These are phyloP conservation scores for Solanum sitiens DNA, from an alignment of 257 asterid genomes.

Conservation along the genomic window DNA sequence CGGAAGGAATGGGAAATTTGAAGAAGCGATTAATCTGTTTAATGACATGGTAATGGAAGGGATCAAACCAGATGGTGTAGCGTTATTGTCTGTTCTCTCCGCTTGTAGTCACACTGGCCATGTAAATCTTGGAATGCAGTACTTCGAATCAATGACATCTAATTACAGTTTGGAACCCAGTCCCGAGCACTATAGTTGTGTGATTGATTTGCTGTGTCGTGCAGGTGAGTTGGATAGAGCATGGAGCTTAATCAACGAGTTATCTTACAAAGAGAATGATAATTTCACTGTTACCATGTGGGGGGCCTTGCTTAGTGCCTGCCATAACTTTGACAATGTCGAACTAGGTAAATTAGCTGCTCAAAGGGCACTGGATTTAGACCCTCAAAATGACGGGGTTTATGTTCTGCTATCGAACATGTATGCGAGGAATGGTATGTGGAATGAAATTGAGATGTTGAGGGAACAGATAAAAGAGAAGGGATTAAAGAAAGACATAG, in stretches of 20 bases:
- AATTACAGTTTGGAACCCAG: slow-evolving; percentile 38
- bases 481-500: slow-evolving; percentile 67
- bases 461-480: slow-evolving; percentile 47
- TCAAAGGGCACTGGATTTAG: slow-evolving; percentile 57
- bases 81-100: slow-evolving; percentile 63
- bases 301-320: slow-evolving; percentile 78
- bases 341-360: slow-evolving; percentile 65
- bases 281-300: slow-evolving; percentile 43
- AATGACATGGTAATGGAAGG: slow-evolving; percentile 53
- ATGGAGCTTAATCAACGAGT: slow-evolving; percentile 32
- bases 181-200: slow-evolving; percentile 75
- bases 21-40: slow-evolving; percentile 43
- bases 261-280: slow-evolving; percentile 19
- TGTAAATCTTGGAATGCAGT: slow-evolving; percentile 60
- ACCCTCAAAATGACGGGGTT: slow-evolving; percentile 62
- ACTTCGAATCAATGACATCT: slow-evolving; percentile 50
- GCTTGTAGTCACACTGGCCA: slow-evolving; percentile 89
- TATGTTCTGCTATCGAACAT: slow-evolving; percentile 59
- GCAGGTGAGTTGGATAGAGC: slow-evolving; percentile 79
- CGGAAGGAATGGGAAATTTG: slow-evolving; percentile 52
- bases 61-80: slow-evolving; percentile 62
- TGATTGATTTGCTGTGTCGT: slow-evolving; percentile 74
- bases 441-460: slow-evolving; percentile 62
- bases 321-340: slow-evolving; percentile 63
- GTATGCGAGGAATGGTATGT: slow-evolving; percentile 67